phyloP scores from a whole-genome alignment of 768 basidiomycete genomes.

The Lentinula boryana region DNA sequence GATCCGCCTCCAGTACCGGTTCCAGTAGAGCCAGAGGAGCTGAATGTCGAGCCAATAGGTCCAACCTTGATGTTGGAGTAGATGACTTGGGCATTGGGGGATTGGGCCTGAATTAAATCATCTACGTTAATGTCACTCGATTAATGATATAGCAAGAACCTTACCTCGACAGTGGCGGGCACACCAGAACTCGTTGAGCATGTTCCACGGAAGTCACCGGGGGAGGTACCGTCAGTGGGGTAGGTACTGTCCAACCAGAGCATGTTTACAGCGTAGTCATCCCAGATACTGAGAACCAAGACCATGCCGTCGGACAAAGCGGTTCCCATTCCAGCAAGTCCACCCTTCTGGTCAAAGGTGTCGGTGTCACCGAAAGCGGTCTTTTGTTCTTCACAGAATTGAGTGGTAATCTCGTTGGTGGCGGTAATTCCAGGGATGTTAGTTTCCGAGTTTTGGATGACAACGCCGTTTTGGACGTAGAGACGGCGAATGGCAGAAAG shows the following conservation, averaged over 20 bases:
- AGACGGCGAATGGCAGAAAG: conserved; percentile 38
- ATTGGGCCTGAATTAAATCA: conserved; percentile 19
- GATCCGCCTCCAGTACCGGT: neutral
- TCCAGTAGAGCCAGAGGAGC: neutral
- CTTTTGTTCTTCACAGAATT: conserved; percentile 36
- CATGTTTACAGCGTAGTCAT: conserved; percentile 50
- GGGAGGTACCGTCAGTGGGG: conserved; percentile 29
- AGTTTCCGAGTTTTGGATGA: conserved; percentile 27
- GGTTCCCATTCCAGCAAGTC: conserved; percentile 28
- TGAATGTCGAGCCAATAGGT: conserved; percentile 30
- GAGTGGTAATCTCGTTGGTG: conserved; percentile 30
- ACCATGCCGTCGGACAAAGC: conserved; percentile 37
- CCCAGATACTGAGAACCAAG: conserved; percentile 27
- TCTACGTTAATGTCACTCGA: neutral
- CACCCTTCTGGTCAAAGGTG: conserved; percentile 34
- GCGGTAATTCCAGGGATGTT: conserved; percentile 24
- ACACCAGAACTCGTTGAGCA: conserved; percentile 43
- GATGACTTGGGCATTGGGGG: conserved; percentile 22
- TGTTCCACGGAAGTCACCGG: conserved; percentile 43
- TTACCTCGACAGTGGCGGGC: conserved; percentile 37
- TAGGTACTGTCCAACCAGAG: conserved; percentile 52
- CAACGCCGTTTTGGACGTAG: conserved; percentile 37
- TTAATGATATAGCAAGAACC: neutral
- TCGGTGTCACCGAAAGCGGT: conserved; percentile 37
- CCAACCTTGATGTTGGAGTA: conserved; percentile 36